Conservation (phyloP, 2,329 filamentous ascomycete species). For the Epichloe amarillans region DNA sequence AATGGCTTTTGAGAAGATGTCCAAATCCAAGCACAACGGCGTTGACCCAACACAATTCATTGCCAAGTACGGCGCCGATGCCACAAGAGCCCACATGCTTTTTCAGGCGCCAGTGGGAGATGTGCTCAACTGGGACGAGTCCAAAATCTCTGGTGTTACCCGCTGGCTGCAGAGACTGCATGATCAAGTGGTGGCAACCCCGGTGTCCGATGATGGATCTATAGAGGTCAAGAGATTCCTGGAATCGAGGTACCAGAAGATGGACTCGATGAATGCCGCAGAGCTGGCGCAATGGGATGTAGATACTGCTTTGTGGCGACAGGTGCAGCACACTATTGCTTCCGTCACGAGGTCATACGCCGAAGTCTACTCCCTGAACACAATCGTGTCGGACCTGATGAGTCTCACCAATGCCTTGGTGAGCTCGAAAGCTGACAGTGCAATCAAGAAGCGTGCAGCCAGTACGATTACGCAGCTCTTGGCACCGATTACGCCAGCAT, state of each 20-base stretch:
- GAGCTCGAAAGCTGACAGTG: slow-evolving; percentile 26
- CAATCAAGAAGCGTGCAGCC: slow-evolving; percentile 35
- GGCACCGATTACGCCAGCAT: slow-evolving; percentile 67
- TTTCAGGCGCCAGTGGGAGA: slow-evolving; percentile 80
- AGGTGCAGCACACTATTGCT: slow-evolving; percentile 52
- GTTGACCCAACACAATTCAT: slow-evolving; percentile 69
- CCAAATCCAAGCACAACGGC: slow-evolving; percentile 86
- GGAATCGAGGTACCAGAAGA: slow-evolving; percentile 16
- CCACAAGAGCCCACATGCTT: slow-evolving; percentile 73
- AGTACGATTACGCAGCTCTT: slow-evolving; percentile 54
- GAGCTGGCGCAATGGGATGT: slow-evolving; percentile 29
- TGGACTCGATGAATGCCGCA: slow-evolving; percentile 17
- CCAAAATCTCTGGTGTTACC: slow-evolving; percentile 67
- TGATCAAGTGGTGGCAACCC: slow-evolving; percentile 33
- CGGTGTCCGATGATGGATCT: slow-evolving; percentile 7
- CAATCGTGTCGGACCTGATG: slow-evolving; percentile 71
- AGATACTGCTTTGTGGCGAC: slow-evolving; percentile 44
- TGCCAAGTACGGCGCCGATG: slow-evolving; percentile 64
- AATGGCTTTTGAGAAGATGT: slow-evolving; percentile 80
- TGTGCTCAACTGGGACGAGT: slow-evolving; percentile 76
- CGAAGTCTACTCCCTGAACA: slow-evolving; percentile 67
- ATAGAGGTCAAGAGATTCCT: slow-evolving; percentile 23
- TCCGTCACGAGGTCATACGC: slow-evolving; percentile 57
- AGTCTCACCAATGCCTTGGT: slow-evolving; percentile 59
- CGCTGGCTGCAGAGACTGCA: slow-evolving; percentile 64